phyloP scores from a whole-genome alignment of 805 yeast genomes.

The Yarrowia deformans region DNA sequence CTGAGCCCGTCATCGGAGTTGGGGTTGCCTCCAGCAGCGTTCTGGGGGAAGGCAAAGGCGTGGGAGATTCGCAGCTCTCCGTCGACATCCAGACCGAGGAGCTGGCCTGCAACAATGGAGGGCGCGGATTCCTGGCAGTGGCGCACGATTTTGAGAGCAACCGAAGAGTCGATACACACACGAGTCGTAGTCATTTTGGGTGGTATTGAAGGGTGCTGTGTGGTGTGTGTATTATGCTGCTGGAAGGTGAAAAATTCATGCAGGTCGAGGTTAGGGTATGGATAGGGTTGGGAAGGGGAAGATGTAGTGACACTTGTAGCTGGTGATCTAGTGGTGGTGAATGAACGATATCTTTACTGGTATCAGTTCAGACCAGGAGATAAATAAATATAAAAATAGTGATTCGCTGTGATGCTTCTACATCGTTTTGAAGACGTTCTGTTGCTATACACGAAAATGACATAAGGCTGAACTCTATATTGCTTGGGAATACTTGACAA shows the following conservation, averaged over 20 bases:
- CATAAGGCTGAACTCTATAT: neutral
- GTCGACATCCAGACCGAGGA: constrained; percentile 75
- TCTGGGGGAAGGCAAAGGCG: constrained; percentile 69
- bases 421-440: neutral
- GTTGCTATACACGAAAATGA: neutral
- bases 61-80: constrained; percentile 60
- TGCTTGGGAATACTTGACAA: neutral
- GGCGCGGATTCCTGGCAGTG: constrained; percentile 72
- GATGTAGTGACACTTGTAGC: too few species aligned
- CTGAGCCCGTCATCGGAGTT: constrained; percentile 69
- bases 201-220: neutral
- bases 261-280: constrained; percentile 24
- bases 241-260: constrained; percentile 32
- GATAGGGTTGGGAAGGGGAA: constrained; percentile 8
- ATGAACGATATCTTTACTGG: too few species aligned
- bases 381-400: too few species aligned
- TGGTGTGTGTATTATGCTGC: constrained; percentile 5
- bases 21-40: constrained; percentile 43
- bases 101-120: constrained; percentile 69
- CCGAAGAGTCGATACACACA: constrained; percentile 46
- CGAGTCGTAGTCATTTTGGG: constrained; percentile 39
- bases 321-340: too few species aligned
- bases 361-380: too few species aligned
- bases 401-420: too few species aligned
- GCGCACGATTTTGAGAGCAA: constrained; percentile 65